Conservation (phyloP, 1,139 yeast species). For the Geotrichum citri-aurantii region DNA sequence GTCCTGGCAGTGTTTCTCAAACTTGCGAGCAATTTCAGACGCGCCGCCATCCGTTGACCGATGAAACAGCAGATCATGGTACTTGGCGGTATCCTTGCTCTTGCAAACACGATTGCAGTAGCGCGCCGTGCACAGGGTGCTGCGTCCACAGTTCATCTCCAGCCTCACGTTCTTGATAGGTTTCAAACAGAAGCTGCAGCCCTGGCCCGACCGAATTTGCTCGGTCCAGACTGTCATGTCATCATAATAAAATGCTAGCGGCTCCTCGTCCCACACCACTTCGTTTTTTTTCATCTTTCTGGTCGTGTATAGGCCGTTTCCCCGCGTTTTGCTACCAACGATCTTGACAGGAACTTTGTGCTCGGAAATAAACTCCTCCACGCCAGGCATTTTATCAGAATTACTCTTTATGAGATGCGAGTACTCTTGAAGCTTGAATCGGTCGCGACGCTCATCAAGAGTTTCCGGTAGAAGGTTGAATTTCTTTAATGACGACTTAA, state of each 20-base stretch:
- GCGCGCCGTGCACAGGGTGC: not conserved
- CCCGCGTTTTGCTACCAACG: constrained; percentile 37
- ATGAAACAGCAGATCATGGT: not conserved
- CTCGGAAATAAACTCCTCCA: constrained; percentile 22
- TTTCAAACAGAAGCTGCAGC: constrained; percentile 63
- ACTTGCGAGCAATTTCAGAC: not conserved
- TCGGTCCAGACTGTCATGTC: not conserved
- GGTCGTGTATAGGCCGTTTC: constrained; percentile 35
- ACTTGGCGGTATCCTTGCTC: not conserved
- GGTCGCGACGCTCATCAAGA: constrained; percentile 9
- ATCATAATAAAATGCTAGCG: constrained; percentile 44
- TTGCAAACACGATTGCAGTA: not conserved
- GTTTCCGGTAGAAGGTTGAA: constrained; percentile 23
- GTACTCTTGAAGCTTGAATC: constrained; percentile 20
- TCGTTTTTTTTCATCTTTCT: constrained; percentile 42
- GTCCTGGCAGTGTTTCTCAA: not conserved
- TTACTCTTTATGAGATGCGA: constrained; percentile 39
- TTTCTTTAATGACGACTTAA: constrained; percentile 5
- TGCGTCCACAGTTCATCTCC: not conserved
- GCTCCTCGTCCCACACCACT: constrained; percentile 55
- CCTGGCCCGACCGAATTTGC: constrained; percentile 49
- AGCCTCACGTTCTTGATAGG: not conserved
- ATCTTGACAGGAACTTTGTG: constrained; percentile 39
- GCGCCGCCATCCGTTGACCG: not conserved
- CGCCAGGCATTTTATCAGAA: constrained; percentile 45